Base-by-base conservation (phyloP, 2,329 filamentous ascomycete genomes). In the Apiospora pterosperma region DNA sequence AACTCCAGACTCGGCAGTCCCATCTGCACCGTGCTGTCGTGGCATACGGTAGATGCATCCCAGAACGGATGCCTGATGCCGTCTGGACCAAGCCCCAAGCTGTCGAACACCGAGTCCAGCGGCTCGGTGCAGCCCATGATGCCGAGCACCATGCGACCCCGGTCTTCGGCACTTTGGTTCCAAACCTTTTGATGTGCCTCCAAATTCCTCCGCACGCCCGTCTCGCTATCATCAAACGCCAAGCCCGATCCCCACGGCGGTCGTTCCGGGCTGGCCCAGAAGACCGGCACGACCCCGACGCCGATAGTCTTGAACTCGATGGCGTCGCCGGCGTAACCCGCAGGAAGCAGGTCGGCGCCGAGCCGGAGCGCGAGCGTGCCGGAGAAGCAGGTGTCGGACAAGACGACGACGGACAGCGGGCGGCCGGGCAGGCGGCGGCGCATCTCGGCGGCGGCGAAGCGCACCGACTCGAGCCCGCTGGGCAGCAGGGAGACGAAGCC, bases 11-110 rank as follows among this genome's bases (percentile, higher is more conserved):
- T 59, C 14, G 64, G 44, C 19, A 64, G 8, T 10, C 64, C 58
- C 64, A 66, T 66, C 48, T 66, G 64, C 28, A 66, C 34, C 7
- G 63, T 61, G 19, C 59, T 44, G 59, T 64, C 62, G 59, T 66
- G 61, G 23, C 61, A 63, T 19, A 66, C 48, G 10, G 58, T 62
- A 16, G 36, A 63, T 2, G 42, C 59, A 23, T 66, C 64, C 59
- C 58, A 66, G 16, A 66, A 36, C 1, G 44, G 36, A 12, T 38
- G 39, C 10, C 5, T 36, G 16, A 12, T 3, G 19, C 11, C 14
- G 5, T 41, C 39, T 10, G 19, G 19, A 19, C 38, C 38, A n/a
- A n/a, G n/a, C n/a, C n/a, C n/a, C n/a, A n/a, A n/a, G n/a, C n/a
- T n/a, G 38, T 19, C 19, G 12, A 59, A 61, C 16, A 65, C 23